These are phyloP conservation scores for Quercus engelmannii DNA, from an alignment of 306 rosid species.

Conservation along the genomic window DNA sequence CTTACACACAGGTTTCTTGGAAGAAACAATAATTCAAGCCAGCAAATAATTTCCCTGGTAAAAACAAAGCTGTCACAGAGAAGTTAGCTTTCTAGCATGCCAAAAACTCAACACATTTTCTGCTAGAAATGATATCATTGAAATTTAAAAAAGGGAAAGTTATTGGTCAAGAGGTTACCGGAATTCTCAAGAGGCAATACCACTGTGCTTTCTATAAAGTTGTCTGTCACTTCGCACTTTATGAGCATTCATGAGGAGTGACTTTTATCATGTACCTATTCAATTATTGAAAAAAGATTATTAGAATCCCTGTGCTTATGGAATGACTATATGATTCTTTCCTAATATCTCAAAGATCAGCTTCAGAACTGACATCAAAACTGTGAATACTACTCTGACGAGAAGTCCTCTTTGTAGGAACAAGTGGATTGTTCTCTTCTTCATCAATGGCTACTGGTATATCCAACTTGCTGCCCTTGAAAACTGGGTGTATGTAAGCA, in stretches of 20 bases:
- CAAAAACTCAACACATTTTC: too few species aligned
- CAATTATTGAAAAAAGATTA: background rate
- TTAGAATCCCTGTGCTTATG: background rate
- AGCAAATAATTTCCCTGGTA: too few species aligned
- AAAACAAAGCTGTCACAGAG: too few species aligned
- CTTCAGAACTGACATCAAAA: slow-evolving; percentile 34
- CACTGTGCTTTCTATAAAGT: too few species aligned
- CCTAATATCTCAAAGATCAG: background rate
- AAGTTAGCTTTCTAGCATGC: too few species aligned
- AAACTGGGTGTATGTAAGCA: slow-evolving; percentile 73
- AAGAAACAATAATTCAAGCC: too few species aligned
- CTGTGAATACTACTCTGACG: slow-evolving; percentile 40
- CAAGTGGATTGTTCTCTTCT: slow-evolving; percentile 77
- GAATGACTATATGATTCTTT: background rate
- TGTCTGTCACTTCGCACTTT: background rate
- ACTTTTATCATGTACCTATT: background rate
- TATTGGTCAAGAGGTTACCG: background rate
- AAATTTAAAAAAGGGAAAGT: background rate
- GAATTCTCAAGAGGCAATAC: background rate
- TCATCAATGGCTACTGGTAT: slow-evolving; percentile 41
- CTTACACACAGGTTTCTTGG: too few species aligned
- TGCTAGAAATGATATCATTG: too few species aligned
- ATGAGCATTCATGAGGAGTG: background rate
- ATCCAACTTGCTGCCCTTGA: slow-evolving; percentile 36
- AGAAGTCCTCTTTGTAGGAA: slow-evolving; percentile 61